Evolutionary conservation across 345 rosid genomes (phyloP).

Genomic region (Salix udensis): DNA sequence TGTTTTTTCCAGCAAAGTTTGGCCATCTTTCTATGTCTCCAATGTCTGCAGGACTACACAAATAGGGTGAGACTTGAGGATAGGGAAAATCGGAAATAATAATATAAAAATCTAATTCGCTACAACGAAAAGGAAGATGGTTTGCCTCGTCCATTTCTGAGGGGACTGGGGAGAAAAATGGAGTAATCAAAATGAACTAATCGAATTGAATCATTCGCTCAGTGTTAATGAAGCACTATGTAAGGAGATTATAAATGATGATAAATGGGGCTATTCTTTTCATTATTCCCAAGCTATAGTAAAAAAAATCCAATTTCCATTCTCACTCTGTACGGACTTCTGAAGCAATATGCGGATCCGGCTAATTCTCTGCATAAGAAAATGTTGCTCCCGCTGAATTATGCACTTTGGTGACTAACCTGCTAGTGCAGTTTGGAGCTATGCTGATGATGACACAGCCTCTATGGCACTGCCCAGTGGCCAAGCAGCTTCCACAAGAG

Average conservation of each 20-base stretch:
- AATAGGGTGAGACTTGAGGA: too few species aligned
- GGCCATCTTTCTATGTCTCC: too few species aligned
- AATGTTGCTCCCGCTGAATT: background rate
- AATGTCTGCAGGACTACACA: too few species aligned
- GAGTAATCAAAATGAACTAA: constrained; percentile 23
- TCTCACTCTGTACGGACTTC: constrained; percentile 2
- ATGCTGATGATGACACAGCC: constrained; percentile 53
- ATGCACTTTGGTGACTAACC: background rate
- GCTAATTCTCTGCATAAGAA: background rate
- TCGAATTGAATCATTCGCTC: constrained; percentile 26
- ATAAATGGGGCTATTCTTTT: constrained; percentile 19
- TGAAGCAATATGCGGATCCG: background rate
- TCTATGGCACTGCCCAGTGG: constrained; percentile 97
- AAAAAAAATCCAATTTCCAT: constrained; percentile 19
- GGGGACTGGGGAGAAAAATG: too few species aligned
- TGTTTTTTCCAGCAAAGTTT: too few species aligned
- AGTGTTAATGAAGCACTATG: constrained; percentile 18
- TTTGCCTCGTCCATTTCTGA: too few species aligned
- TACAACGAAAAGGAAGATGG: too few species aligned
- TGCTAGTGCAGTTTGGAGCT: background rate
- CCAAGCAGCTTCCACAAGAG: constrained; percentile 95
- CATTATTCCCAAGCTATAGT: constrained; percentile 26
- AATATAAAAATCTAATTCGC: too few species aligned
- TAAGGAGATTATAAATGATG: constrained; percentile 34
- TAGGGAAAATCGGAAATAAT: too few species aligned